Evolutionary conservation across 2,329 filamentous ascomycete genomes (phyloP).

Genomic region (Erysiphe pulchra): DNA sequence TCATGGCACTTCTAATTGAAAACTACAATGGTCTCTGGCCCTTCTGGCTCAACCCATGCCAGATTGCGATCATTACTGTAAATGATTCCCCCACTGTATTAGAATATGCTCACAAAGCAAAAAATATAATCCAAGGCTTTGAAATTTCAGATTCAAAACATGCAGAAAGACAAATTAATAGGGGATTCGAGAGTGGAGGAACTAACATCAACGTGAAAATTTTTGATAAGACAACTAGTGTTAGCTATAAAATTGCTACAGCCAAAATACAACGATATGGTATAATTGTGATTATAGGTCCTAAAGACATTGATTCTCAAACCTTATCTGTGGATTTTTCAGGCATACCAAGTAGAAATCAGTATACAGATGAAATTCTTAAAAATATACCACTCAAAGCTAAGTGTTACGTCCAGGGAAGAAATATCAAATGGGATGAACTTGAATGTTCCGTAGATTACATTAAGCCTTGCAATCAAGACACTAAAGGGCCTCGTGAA

Average conservation of each 20-base stretch:
- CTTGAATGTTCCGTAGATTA: background rate
- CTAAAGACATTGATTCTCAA: slow-evolving; percentile 30
- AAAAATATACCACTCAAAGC: background rate
- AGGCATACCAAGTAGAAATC: slow-evolving; percentile 4
- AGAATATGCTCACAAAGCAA: slow-evolving; percentile 7
- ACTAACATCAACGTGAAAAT: slow-evolving; percentile 35
- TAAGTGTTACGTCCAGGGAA: background rate
- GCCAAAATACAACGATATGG: slow-evolving; percentile 51
- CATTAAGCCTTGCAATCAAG: background rate
- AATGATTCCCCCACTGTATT: slow-evolving; percentile 24
- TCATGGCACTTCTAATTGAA: slow-evolving; percentile 68
- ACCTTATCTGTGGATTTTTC: slow-evolving; percentile 25
- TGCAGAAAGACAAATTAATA: background rate
- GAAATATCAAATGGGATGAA: background rate
- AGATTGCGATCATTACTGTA: slow-evolving; percentile 48
- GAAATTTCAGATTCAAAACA: background rate
- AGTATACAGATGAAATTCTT: background rate
- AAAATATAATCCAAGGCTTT: slow-evolving; percentile 2
- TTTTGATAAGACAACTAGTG: slow-evolving; percentile 32
- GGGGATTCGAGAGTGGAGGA: background rate
- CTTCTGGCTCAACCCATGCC: slow-evolving; percentile 68
- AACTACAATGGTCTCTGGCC: slow-evolving; percentile 60
- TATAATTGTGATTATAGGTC: slow-evolving; percentile 46
- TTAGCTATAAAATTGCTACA: slow-evolving; percentile 45
- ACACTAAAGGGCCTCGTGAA: background rate